Percentiles rank a stretch among this genome's conserved stretches.
Conservation (phyloP, 2,329 filamentous ascomycete species). For the Botrytis squamosa region DNA sequence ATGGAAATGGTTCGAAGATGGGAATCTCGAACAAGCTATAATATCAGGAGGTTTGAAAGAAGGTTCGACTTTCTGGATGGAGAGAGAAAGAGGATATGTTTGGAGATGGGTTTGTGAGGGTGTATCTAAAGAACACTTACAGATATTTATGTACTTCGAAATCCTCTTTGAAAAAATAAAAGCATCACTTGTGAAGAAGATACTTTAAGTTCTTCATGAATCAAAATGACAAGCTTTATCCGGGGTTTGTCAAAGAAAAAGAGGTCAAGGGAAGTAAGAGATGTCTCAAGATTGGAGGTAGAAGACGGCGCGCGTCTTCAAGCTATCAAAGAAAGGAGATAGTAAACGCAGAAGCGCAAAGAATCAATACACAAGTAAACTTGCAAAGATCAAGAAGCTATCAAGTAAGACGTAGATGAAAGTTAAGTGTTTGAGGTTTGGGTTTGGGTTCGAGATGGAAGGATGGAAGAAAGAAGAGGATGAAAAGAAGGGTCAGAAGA, state of each 20-base stretch:
- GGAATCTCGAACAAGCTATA: background rate
- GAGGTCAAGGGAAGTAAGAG: background rate
- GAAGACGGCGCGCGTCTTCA: background rate
- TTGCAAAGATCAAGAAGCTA: background rate
- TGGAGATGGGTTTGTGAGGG: background rate
- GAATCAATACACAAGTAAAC: background rate
- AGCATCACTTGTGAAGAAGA: background rate
- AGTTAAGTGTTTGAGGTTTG: background rate
- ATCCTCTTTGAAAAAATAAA: background rate
- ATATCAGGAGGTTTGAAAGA: background rate
- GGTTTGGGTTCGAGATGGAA: background rate
- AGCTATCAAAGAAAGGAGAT: background rate
- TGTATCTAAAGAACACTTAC: background rate
- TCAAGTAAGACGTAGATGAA: background rate
- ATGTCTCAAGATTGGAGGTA: background rate
- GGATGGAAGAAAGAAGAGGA: background rate
- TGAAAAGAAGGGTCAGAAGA: background rate
- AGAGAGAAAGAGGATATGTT: background rate
- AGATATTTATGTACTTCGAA: background rate
- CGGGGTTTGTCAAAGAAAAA: background rate
- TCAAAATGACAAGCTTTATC: no score
- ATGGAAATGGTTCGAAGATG: background rate
- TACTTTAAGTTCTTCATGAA: no score
- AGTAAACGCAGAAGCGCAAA: background rate
- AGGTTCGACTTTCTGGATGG: no score